phyloP scores from a whole-genome alignment of 169 alveolate species.

The Theileria parva region DNA sequence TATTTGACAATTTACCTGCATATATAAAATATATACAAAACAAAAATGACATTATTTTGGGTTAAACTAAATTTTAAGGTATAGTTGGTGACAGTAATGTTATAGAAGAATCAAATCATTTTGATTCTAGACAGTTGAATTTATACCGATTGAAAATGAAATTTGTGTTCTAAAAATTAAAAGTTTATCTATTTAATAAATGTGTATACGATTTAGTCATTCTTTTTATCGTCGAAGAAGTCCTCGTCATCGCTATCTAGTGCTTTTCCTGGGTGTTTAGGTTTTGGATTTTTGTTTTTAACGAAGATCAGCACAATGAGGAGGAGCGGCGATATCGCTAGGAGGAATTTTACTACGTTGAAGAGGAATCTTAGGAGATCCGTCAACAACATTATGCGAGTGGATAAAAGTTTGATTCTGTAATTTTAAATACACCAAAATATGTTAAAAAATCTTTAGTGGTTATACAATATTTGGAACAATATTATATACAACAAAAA shows the following conservation, averaged over 20 bases:
- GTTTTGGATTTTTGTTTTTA: constrained; percentile 55
- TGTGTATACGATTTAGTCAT: constrained; percentile 27
- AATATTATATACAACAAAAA: neutral
- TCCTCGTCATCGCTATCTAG: constrained; percentile 42
- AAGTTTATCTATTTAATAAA: neutral
- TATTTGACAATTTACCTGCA: neutral
- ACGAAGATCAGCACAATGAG: constrained; percentile 53
- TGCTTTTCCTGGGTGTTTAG: constrained; percentile 13
- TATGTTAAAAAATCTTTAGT: neutral
- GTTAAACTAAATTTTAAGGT: neutral
- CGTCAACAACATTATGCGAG: neutral
- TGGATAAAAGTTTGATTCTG: neutral
- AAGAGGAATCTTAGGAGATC: constrained; percentile 11
- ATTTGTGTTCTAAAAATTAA: constrained; percentile 1
- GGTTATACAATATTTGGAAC: constrained; percentile 3
- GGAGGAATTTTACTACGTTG: constrained; percentile 37
- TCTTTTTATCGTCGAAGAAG: constrained; percentile 22
- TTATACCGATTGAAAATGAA: neutral
- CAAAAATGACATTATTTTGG: neutral
- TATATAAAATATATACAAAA: no score
- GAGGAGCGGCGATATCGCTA: constrained; percentile 60
- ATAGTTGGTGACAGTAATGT: neutral
- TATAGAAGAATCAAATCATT: neutral
- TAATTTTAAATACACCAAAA: neutral
- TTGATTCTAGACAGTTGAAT: neutral